phyloP scores from a whole-genome alignment of 2,329 filamentous ascomycete genomes.

The Beauveria australis region DNA sequence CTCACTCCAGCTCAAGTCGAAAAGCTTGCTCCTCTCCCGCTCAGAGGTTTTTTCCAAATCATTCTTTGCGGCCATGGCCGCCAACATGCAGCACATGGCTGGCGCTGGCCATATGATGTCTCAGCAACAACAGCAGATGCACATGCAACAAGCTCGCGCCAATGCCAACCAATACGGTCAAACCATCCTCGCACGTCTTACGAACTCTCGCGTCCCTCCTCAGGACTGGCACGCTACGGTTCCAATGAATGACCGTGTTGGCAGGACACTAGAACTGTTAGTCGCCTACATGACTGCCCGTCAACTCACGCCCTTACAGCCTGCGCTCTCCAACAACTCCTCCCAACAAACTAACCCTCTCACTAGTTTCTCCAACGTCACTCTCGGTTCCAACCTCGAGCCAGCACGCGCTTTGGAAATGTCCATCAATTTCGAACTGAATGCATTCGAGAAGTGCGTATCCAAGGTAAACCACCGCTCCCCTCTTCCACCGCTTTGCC shows the following conservation, averaged over 20 bases:
- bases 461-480: slow-evolving; percentile 35
- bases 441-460: slow-evolving; percentile 35
- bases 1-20: neutral
- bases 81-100: slow-evolving; percentile 51
- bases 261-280: slow-evolving; percentile 35
- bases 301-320: neutral
- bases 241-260: slow-evolving; percentile 31
- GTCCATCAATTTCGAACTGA: slow-evolving; percentile 33
- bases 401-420: neutral
- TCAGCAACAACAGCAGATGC: slow-evolving; percentile 30
- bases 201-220: slow-evolving; percentile 22
- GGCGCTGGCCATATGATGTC: slow-evolving; percentile 34
- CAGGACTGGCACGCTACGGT: slow-evolving; percentile 32
- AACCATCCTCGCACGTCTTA: slow-evolving; percentile 32
- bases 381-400: slow-evolving; percentile 27
- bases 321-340: neutral
- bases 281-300: slow-evolving; percentile 15
- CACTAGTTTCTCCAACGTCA: slow-evolving; percentile 42
- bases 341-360: neutral
- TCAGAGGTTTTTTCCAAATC: neutral
- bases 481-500: neutral
- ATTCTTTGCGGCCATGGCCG: slow-evolving; percentile 45
- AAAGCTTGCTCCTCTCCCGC: neutral
- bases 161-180: slow-evolving; percentile 25
- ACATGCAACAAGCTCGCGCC: slow-evolving; percentile 20